These are phyloP conservation scores for Cladosporium sp. DNA, from an alignment of 2,329 filamentous ascomycete species.

Conservation along the genomic window DNA sequence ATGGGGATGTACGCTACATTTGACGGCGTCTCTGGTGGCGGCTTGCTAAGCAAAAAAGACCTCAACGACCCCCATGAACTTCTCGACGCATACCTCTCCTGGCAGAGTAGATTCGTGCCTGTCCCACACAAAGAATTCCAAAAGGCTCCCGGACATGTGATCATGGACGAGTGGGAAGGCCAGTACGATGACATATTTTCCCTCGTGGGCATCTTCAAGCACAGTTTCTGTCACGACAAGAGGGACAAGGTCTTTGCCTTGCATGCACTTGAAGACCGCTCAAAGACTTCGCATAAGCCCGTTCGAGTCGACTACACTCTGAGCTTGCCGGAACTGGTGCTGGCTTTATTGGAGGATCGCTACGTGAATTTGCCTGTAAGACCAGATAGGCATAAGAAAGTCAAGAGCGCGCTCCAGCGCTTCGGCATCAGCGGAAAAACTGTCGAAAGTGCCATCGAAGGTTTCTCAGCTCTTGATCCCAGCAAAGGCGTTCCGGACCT, in stretches of 20 bases:
- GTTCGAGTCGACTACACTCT: neutral
- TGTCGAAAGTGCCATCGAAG: neutral
- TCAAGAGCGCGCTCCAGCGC: neutral
- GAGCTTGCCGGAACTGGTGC: neutral
- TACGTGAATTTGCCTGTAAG: neutral
- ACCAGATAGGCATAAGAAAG: neutral
- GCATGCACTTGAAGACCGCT: neutral
- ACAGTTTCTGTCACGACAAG: neutral
- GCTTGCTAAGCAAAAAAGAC: neutral
- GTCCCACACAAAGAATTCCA: neutral
- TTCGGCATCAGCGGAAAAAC: neutral
- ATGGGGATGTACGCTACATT: neutral
- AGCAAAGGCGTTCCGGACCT: neutral
- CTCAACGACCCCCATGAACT: neutral
- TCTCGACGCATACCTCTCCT: neutral
- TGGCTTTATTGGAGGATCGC: neutral
- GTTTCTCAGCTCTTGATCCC: neutral
- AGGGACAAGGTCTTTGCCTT: neutral
- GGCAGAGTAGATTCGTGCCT: neutral
- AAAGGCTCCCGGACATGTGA: neutral
- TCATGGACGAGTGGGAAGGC: neutral
- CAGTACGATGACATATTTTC: neutral
- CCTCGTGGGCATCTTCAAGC: neutral
- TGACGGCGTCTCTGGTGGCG: neutral
- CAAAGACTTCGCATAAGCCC: neutral